phyloP scores from a whole-genome alignment of 1,284 basidiomycete species.

The Taiwanofungus camphoratus region DNA sequence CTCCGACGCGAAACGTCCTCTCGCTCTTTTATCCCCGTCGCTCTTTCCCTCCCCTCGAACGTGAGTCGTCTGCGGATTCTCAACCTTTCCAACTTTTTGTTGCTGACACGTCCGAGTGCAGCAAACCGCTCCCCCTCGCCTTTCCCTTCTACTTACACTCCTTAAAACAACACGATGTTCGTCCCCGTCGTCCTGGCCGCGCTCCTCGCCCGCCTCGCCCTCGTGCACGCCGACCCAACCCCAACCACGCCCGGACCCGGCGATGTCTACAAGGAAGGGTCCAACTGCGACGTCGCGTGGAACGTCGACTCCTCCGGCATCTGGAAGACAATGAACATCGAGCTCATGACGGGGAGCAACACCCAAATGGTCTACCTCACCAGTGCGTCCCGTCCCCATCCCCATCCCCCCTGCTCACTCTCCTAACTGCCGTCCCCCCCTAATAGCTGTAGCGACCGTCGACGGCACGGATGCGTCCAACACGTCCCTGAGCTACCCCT shows the following conservation, averaged over 20 bases:
- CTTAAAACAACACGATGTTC: slow-evolving; percentile 32
- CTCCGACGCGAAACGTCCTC: slow-evolving; percentile 7
- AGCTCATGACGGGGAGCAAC: slow-evolving; percentile 80
- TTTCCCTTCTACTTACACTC: background rate
- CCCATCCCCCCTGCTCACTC: background rate
- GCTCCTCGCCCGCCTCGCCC: slow-evolving; percentile 32
- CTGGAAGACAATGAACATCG: slow-evolving; percentile 65
- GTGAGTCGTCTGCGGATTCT: too few relatives aligned
- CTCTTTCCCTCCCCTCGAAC: slow-evolving; percentile 21
- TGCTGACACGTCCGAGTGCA: too few relatives aligned
- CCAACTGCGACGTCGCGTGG: slow-evolving; percentile 52
- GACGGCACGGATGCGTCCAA: slow-evolving; percentile 48
- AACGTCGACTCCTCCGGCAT: slow-evolving; percentile 43
- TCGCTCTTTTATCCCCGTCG: slow-evolving; percentile 16
- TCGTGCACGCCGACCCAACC: slow-evolving; percentile 44
- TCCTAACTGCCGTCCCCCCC: background rate
- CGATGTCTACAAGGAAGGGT: slow-evolving; percentile 50
- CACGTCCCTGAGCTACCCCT: slow-evolving; percentile 49
- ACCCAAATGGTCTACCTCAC: slow-evolving; percentile 62
- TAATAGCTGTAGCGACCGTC: slow-evolving; percentile 52
- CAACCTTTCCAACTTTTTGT: too few relatives aligned
- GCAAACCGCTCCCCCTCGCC: background rate
- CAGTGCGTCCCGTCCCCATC: slow-evolving; percentile 37
- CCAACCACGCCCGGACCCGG: slow-evolving; percentile 46
- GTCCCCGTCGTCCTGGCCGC: slow-evolving; percentile 35